These are phyloP conservation scores for Tolypocladium tundrense DNA, from an alignment of 2,329 filamentous ascomycete species.

Conservation along the genomic window DNA sequence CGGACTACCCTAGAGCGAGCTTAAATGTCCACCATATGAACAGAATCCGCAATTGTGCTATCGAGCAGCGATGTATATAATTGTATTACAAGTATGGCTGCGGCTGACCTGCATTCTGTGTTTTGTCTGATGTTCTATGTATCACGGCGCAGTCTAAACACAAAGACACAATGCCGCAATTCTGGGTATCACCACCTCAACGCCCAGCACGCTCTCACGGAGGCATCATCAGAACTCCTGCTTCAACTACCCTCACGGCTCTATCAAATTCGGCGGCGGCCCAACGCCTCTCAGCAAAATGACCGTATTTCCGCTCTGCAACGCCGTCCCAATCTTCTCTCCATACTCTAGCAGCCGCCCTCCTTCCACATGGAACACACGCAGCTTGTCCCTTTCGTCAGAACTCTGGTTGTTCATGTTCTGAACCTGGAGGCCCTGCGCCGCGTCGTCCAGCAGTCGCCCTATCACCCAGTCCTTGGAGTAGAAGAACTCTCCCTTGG, in stretches of 20 bases:
- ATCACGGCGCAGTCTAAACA: background rate
- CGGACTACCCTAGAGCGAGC: background rate
- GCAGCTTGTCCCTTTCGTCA: slow-evolving; percentile 66
- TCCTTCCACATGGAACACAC: slow-evolving; percentile 89
- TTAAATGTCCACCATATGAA: background rate
- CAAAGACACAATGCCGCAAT: background rate
- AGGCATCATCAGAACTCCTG: background rate
- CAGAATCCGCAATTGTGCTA: background rate
- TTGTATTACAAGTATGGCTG: too few relatives aligned
- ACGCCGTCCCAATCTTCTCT: slow-evolving; percentile 66
- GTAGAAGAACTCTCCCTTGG: slow-evolving; percentile 73
- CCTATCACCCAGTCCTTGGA: slow-evolving; percentile 85
- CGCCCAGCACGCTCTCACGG: background rate
- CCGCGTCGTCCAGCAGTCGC: slow-evolving; percentile 67
- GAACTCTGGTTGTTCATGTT: slow-evolving; percentile 74
- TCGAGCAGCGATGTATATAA: too few relatives aligned
- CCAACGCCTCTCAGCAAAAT: slow-evolving; percentile 81
- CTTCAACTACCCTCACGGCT: slow-evolving; percentile 15
- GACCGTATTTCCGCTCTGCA: slow-evolving; percentile 80
- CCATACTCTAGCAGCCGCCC: slow-evolving; percentile 78
- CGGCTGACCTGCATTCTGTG: background rate
- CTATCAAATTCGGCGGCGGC: slow-evolving; percentile 63
- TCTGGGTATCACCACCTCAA: background rate
- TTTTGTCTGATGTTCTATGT: background rate
- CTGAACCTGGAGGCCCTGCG: slow-evolving; percentile 64